Conservation (phyloP, 2,329 filamentous ascomycete genomes). For the Chalaropsis thielavioides region DNA sequence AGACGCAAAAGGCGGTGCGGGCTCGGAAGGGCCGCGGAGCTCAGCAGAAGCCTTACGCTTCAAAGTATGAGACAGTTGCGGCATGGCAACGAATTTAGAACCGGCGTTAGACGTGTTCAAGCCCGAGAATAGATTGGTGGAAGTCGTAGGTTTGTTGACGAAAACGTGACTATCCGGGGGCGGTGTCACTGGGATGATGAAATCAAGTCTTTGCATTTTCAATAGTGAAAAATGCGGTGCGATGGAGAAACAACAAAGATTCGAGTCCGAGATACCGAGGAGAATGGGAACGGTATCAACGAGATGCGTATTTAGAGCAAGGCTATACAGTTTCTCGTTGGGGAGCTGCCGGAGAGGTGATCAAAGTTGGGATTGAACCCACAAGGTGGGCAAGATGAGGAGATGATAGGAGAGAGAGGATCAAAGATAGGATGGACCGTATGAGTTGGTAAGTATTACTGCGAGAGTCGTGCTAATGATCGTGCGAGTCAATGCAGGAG, state of each 20-base stretch:
- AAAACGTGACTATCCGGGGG: conserved; percentile 28
- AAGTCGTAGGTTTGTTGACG: conserved; percentile 7
- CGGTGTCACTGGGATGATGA: conserved; percentile 28
- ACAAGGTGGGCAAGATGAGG: neutral
- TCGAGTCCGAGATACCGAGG: neutral
- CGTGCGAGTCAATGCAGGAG: neutral
- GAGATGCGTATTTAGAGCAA: too few relatives aligned
- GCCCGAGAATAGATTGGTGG: conserved; percentile 7
- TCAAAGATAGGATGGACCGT: neutral
- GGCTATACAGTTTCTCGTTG: too few relatives aligned
- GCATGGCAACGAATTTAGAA: conserved; percentile 16
- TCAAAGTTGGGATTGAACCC: neutral
- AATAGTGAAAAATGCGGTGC: conserved; percentile 6
- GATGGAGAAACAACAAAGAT: neutral
- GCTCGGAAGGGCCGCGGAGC: conserved; percentile 16
- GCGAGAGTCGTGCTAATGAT: neutral
- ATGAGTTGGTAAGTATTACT: neutral
- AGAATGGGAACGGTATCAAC: neutral
- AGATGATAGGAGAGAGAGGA: neutral
- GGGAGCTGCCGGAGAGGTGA: neutral
- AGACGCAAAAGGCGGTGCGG: conserved; percentile 17
- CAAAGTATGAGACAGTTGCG: neutral
- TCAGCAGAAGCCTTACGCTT: conserved; percentile 16
- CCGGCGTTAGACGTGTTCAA: conserved; percentile 16
- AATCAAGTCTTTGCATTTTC: conserved; percentile 19